phyloP scores from a whole-genome alignment of 768 basidiomycete species.

The Lanmaoa pseudosensibilis region DNA sequence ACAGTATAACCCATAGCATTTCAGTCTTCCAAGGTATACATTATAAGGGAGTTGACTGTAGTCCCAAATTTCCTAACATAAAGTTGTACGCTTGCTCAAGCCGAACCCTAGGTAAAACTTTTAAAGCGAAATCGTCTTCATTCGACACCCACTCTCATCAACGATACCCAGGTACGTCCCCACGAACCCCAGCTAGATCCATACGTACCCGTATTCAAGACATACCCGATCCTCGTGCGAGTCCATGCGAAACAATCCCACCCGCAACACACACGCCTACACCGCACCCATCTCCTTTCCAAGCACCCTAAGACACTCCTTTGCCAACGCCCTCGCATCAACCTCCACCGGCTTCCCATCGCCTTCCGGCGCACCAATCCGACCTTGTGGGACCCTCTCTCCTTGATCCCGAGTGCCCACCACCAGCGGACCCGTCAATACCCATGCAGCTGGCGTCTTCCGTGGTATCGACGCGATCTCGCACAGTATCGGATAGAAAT shows the following conservation, averaged over 20 bases:
- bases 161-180: not conserved
- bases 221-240: not conserved
- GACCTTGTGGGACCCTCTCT: slow-evolving; percentile 11
- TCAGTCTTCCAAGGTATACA: no score
- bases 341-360: slow-evolving; percentile 43
- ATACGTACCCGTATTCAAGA: not conserved
- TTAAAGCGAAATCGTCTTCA: not conserved
- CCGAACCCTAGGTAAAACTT: not conserved
- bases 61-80: no score
- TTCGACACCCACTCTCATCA: not conserved
- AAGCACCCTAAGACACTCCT: slow-evolving; percentile 64
- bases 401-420: slow-evolving; percentile 14
- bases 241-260: not conserved
- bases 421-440: slow-evolving; percentile 28
- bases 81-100: not conserved
- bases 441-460: slow-evolving; percentile 68
- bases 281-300: slow-evolving; percentile 71
- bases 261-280: slow-evolving; percentile 2
- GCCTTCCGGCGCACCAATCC: slow-evolving; percentile 23
- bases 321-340: slow-evolving; percentile 66
- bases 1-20: no score
- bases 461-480: slow-evolving; percentile 76
- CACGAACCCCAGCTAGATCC: not conserved
- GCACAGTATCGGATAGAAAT: slow-evolving; percentile 78
- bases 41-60: no score